A percentile compares a stretch with the other conserved stretches of the same genome.
phyloP scores from a whole-genome alignment of 2,329 filamentous ascomycete species.

The Arachnopeziza araneosa region DNA sequence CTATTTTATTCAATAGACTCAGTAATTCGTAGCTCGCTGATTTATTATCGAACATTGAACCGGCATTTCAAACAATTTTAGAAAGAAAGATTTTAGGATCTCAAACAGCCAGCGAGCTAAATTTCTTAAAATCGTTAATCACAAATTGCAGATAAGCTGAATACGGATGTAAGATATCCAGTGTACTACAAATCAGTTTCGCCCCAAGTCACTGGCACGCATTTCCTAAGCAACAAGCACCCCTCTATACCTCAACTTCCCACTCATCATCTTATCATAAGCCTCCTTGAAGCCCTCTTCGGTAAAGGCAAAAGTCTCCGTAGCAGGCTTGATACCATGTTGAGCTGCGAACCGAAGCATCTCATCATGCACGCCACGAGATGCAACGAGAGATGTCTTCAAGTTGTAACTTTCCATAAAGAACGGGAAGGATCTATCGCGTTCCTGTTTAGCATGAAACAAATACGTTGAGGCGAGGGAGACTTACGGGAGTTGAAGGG shows the following conservation, averaged over 20 bases:
- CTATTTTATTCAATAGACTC: too few relatives aligned
- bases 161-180: too few relatives aligned
- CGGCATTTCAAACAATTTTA: too few relatives aligned
- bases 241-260: constrained; percentile 17
- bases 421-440: constrained; percentile 1
- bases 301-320: constrained; percentile 16
- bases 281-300: constrained; percentile 13
- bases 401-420: constrained; percentile 2
- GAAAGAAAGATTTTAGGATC: too few relatives aligned
- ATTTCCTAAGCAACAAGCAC: constrained; percentile 4
- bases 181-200: too few relatives aligned
- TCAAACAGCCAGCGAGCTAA: too few relatives aligned
- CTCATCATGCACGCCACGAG: constrained; percentile 13
- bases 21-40: too few relatives aligned
- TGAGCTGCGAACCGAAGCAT: constrained; percentile 15
- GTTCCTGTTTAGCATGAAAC: constrained; percentile 11
- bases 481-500: constrained; percentile 11
- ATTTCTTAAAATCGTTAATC: too few relatives aligned
- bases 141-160: too few relatives aligned
- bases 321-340: constrained; percentile 14
- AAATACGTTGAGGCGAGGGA: constrained; percentile 5
- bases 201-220: too few relatives aligned
- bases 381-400: constrained; percentile 7
- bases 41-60: too few relatives aligned
- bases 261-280: constrained; percentile 8